Conservation (phyloP, 2,329 filamentous ascomycete genomes). For the Colletotrichum australisinense region DNA sequence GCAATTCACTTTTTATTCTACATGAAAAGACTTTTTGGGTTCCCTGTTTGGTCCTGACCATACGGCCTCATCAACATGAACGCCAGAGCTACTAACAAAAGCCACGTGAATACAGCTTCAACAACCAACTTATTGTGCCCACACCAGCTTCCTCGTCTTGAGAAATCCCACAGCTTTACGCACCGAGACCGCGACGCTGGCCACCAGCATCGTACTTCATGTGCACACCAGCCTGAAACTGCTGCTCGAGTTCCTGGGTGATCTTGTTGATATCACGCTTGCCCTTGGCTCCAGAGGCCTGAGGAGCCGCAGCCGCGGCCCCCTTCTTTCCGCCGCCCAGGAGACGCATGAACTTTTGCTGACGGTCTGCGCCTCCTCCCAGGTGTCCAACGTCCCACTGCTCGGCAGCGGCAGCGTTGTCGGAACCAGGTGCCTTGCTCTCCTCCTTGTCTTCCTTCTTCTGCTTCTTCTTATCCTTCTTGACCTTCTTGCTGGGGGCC, state of each 20-base stretch:
- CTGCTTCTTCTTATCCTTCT: conserved; percentile 39
- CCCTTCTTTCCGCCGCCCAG: conserved; percentile 63
- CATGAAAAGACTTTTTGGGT: conserved; percentile 12
- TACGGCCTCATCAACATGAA: conserved; percentile 7
- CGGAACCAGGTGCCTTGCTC: conserved; percentile 32
- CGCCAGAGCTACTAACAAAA: conserved; percentile 13
- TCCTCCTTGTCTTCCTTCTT: conserved; percentile 39
- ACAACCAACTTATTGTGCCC: conserved; percentile 16
- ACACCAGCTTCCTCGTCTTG: background rate
- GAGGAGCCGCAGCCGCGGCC: conserved; percentile 37
- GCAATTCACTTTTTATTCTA: conserved; percentile 20
- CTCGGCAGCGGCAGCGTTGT: conserved; percentile 44
- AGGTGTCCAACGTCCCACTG: conserved; percentile 66
- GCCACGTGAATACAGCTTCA: conserved; percentile 1
- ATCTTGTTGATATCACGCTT: conserved; percentile 49
- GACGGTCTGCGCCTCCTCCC: conserved; percentile 61
- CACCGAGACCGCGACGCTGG: conserved; percentile 64
- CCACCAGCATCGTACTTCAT: conserved; percentile 64
- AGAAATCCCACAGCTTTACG: conserved; percentile 45
- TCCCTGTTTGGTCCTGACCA: background rate
- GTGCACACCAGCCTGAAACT: conserved; percentile 67
- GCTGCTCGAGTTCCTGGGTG: conserved; percentile 65
- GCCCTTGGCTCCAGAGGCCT: conserved; percentile 37
- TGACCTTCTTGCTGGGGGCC: conserved; percentile 42
- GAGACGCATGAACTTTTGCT: conserved; percentile 68